Conservation (phyloP, 2,329 filamentous ascomycete species). For the Botryotinia narcissicola region DNA sequence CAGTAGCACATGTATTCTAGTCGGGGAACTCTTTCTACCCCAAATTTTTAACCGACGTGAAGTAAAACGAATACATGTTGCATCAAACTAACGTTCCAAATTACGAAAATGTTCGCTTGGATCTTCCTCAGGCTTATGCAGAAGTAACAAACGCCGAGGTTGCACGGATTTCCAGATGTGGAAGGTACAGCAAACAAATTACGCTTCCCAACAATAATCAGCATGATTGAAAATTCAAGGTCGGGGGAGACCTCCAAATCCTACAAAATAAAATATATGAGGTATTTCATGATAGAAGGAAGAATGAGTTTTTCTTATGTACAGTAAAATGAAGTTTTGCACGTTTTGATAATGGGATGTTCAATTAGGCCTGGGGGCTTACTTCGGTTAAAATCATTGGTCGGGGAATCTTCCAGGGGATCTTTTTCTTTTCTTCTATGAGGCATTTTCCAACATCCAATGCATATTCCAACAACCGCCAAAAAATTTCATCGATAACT, state of each 20-base stretch:
- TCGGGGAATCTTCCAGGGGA: background rate
- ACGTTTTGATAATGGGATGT: constrained; percentile 2
- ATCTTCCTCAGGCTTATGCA: background rate
- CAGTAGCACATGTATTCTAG: background rate
- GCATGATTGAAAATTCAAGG: background rate
- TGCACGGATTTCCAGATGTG: background rate
- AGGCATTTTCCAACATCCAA: constrained; percentile 1
- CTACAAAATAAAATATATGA: background rate
- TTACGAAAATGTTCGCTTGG: background rate
- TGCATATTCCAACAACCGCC: background rate
- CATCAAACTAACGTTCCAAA: background rate
- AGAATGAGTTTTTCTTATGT: background rate
- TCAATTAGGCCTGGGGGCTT: background rate
- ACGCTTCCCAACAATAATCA: background rate
- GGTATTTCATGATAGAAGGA: background rate
- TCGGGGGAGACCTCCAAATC: too few species aligned
- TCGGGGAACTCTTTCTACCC: background rate
- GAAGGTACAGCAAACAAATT: background rate
- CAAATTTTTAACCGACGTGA: too few species aligned
- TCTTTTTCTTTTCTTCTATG: background rate
- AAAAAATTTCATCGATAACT: background rate
- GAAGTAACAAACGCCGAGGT: background rate
- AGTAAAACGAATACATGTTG: background rate
- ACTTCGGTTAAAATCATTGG: constrained; percentile 9
- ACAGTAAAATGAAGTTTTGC: background rate